A percentile compares a stretch with the other conserved stretches of the same genome.
Evolutionary conservation across 1,139 yeast species (phyloP).

Genomic region (Pichia sp.): DNA sequence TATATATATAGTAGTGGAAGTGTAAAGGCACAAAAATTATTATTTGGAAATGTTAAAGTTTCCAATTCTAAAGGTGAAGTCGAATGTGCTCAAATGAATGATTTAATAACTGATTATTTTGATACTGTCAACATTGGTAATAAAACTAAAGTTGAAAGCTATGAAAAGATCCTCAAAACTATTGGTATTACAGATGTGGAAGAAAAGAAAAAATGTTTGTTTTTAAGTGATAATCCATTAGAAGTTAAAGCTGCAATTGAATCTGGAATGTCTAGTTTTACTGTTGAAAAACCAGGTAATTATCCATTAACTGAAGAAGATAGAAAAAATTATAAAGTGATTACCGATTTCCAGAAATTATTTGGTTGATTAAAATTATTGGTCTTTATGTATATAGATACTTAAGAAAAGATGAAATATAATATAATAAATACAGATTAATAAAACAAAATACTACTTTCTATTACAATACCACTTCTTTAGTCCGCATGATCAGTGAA

Average conservation of each 20-base stretch:
- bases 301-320: slow-evolving; percentile 41
- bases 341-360: slow-evolving; percentile 20
- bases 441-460: not conserved
- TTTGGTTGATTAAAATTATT: slow-evolving; percentile 1
- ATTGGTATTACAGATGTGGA: slow-evolving; percentile 31
- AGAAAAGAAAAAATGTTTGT: slow-evolving; percentile 36
- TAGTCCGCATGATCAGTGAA: slow-evolving; percentile 41
- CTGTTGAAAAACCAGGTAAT: slow-evolving; percentile 77
- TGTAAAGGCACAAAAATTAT: slow-evolving; percentile 73
- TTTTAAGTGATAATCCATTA: slow-evolving; percentile 67
- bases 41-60: slow-evolving; percentile 56
- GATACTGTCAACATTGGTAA: slow-evolving; percentile 83
- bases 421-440: not conserved
- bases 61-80: slow-evolving; percentile 17
- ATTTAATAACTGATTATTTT: slow-evolving; percentile 57
- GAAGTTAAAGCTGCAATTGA: slow-evolving; percentile 68
- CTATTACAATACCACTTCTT: not conserved
- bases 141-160: slow-evolving; percentile 55
- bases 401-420: not conserved
- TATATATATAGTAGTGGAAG: slow-evolving; percentile 92
- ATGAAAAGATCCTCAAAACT: slow-evolving; percentile 46
- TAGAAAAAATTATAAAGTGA: slow-evolving; percentile 21
- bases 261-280: slow-evolving; percentile 54
- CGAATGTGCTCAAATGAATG: slow-evolving; percentile 44
- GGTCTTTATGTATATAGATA: not conserved